A percentile compares a stretch with the other conserved stretches of the same genome.
Evolutionary conservation across 305 asterid genomes (phyloP).

Genomic region (Ilex paraguariensis): DNA sequence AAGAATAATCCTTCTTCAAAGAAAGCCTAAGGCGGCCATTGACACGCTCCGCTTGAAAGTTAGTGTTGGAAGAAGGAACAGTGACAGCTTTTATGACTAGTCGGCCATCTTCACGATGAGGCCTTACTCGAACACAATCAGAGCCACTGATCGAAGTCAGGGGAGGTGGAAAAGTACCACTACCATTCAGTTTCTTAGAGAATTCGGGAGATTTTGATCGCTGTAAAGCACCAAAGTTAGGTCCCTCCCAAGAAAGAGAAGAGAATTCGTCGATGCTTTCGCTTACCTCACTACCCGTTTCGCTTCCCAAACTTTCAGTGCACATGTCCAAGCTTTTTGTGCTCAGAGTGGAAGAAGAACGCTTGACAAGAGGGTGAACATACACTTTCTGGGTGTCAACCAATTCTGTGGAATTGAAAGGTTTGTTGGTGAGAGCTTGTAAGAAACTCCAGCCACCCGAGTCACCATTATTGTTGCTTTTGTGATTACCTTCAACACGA

Average conservation of each 20-base stretch:
- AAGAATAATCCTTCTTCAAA: slow-evolving; percentile 9
- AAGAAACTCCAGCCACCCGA: slow-evolving; percentile 30
- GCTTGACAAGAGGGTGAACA: slow-evolving; percentile 46
- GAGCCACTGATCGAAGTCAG: slow-evolving; percentile 51
- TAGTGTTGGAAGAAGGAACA: slow-evolving; percentile 12
- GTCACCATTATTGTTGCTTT: slow-evolving; percentile 4
- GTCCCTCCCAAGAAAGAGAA: slow-evolving; percentile 11
- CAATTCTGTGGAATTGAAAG: not conserved
- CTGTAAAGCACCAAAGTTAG: not conserved
- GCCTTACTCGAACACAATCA: slow-evolving; percentile 40
- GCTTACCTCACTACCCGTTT: slow-evolving; percentile 52
- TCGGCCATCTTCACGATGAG: slow-evolving; percentile 69
- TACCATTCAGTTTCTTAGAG: slow-evolving; percentile 19
- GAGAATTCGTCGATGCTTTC: slow-evolving; percentile 28
- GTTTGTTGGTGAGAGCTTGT: slow-evolving; percentile 14
- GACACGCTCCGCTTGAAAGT: slow-evolving; percentile 46
- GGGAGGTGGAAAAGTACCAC: slow-evolving; percentile 58
- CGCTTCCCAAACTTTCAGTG: slow-evolving; percentile 77
- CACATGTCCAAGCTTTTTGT: slow-evolving; percentile 69
- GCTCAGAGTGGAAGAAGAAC: slow-evolving; percentile 32
- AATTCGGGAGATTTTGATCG: slow-evolving; percentile 13
- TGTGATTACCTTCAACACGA: not conserved
- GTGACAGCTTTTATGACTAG: slow-evolving; percentile 53
- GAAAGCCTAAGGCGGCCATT: slow-evolving; percentile 73
- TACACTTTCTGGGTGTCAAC: slow-evolving; percentile 20